These are phyloP conservation scores for Anthracocystis setariae DNA, from an alignment of 1,284 basidiomycete genomes.

Conservation along the genomic window DNA sequence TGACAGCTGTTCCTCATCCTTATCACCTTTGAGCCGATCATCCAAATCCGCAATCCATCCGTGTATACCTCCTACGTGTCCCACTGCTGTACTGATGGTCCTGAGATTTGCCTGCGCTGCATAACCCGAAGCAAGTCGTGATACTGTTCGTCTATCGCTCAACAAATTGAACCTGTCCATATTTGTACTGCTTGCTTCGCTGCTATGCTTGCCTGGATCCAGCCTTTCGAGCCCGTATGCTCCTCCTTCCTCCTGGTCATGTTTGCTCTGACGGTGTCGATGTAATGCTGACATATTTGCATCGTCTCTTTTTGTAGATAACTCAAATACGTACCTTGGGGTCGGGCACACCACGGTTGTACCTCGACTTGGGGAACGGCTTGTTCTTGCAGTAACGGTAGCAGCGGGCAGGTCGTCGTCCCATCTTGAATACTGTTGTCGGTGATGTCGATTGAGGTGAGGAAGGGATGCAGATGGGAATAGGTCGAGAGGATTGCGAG, in stretches of 20 bases:
- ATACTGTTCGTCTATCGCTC: no score
- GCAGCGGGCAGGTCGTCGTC: slow-evolving; percentile 63
- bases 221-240: neutral
- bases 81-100: no score
- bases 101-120: no score
- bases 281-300: slow-evolving; percentile 1
- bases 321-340: slow-evolving; percentile 56
- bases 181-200: no score
- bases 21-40: no score
- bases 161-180: no score
- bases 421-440: slow-evolving; percentile 57
- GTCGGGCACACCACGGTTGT: slow-evolving; percentile 83
- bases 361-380: slow-evolving; percentile 71
- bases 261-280: neutral
- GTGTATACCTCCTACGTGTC: no score
- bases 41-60: no score
- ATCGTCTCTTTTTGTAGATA: neutral
- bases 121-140: no score
- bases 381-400: slow-evolving; percentile 69
- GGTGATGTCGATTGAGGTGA: neutral
- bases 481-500: slow-evolving; percentile 16
- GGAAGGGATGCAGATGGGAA: neutral
- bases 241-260: neutral
- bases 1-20: no score
- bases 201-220: neutral